Conservation (phyloP, 805 yeast species). For the Kodamaea fukazawae region DNA sequence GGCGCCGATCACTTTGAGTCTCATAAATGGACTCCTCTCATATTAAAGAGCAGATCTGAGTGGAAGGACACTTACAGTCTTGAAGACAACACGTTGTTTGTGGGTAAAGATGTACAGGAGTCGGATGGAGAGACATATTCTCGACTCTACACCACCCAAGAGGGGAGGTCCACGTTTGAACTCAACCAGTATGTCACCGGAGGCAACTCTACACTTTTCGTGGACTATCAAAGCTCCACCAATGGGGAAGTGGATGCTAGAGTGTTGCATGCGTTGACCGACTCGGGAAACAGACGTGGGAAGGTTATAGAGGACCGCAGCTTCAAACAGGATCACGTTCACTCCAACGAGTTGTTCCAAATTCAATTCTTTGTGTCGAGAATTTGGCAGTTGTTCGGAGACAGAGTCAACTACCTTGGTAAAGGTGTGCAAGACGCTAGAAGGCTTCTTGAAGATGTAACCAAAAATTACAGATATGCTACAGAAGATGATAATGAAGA, state of each 20-base stretch:
- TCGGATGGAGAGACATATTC: not conserved
- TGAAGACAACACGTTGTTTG: conserved; percentile 1
- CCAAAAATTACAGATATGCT: not conserved
- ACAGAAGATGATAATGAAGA: no score
- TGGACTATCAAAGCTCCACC: not conserved
- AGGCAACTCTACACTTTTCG: not conserved
- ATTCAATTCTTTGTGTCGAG: not conserved
- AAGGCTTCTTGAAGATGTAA: not conserved
- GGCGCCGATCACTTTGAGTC: no score
- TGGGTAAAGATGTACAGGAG: not conserved
- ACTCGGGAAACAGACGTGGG: not conserved
- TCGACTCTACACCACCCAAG: not conserved
- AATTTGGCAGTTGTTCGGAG: not conserved
- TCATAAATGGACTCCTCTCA: no score
- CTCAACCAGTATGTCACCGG: conserved; percentile 1
- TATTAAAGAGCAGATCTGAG: not conserved
- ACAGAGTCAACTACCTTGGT: not conserved
- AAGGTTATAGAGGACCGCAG: not conserved
- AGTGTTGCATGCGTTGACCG: not conserved
- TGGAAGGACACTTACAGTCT: not conserved
- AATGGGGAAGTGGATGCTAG: not conserved
- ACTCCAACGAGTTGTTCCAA: not conserved
- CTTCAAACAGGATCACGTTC: not conserved
- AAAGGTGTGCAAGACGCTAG: not conserved
- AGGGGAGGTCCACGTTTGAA: not conserved